Evolutionary conservation across 2,329 filamentous ascomycete species (phyloP).

Genomic region (Neophaeococcomyces mojaviensis): DNA sequence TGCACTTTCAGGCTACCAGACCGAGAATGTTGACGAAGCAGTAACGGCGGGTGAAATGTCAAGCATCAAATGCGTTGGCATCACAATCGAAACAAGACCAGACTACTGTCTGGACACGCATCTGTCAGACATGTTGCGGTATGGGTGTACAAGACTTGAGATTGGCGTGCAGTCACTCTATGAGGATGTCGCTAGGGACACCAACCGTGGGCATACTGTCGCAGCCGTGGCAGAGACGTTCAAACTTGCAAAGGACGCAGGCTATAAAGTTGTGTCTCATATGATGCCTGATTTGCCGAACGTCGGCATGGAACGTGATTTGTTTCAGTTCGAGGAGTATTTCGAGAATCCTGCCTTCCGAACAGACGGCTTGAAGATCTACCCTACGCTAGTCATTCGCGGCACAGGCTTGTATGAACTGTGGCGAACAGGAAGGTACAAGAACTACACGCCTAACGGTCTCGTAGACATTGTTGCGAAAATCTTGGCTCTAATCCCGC

Average conservation of each 20-base stretch:
- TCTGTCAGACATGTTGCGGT: constrained; percentile 90
- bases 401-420: constrained; percentile 94
- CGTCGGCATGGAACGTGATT: constrained; percentile 94
- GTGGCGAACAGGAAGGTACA: constrained; percentile 93
- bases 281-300: constrained; percentile 99
- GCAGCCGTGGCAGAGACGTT: constrained; percentile 94
- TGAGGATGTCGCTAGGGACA: constrained; percentile 96
- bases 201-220: constrained; percentile 93
- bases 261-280: constrained; percentile 97
- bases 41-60: constrained; percentile 93
- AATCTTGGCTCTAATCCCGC: constrained; percentile 89
- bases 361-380: constrained; percentile 96
- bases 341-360: constrained; percentile 95
- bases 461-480: constrained; percentile 91
- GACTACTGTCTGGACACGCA: constrained; percentile 98
- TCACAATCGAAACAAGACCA: constrained; percentile 94
- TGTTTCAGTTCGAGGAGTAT: constrained; percentile 95
- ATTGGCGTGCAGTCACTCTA: constrained; percentile 95
- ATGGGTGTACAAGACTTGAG: constrained; percentile 90
- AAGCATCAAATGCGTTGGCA: constrained; percentile 94
- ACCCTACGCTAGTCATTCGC: constrained; percentile 92
- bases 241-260: constrained; percentile 92
- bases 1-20: constrained; percentile 91
- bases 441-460: constrained; percentile 97
- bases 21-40: constrained; percentile 87